These are phyloP conservation scores for Rutstroemia sp. DNA, from an alignment of 2,329 filamentous ascomycete genomes.

Conservation along the genomic window DNA sequence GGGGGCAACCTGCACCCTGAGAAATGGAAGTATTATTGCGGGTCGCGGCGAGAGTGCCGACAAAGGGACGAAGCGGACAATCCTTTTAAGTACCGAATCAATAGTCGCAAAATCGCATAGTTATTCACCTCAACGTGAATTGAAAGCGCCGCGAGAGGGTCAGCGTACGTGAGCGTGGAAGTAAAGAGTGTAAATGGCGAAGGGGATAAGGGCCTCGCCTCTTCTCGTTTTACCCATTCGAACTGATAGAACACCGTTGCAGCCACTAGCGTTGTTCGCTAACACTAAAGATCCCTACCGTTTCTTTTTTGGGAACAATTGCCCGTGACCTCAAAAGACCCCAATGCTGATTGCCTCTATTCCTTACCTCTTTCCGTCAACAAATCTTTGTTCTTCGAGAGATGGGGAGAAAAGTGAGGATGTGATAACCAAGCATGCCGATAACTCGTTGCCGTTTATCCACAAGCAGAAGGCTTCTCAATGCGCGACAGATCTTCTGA, in stretches of 20 bases:
- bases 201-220: constrained; percentile 3
- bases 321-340: constrained; percentile 1
- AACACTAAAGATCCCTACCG: constrained; percentile 1
- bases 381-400: not conserved
- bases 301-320: not conserved
- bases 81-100: not conserved
- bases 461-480: not conserved
- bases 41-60: constrained; percentile 20
- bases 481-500: not conserved
- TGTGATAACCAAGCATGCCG: not conserved
- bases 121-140: not conserved
- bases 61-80: constrained; percentile 2
- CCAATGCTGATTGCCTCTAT: too few relatives aligned
- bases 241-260: constrained; percentile 8
- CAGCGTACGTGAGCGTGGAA: not conserved
- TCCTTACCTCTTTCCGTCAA: too few relatives aligned
- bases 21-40: constrained; percentile 8
- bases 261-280: constrained; percentile 1
- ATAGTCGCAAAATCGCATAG: not conserved
- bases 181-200: constrained; percentile 5
- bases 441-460: not conserved
- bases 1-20: constrained; percentile 18
- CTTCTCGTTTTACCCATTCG: not conserved
- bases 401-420: not conserved
- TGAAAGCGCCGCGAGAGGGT: not conserved